A percentile compares a stretch with the other conserved stretches of the same genome.
These are phyloP conservation scores for Tetrapisispora pingtungensis DNA, from an alignment of 805 yeast genomes.

Conservation along the genomic window DNA sequence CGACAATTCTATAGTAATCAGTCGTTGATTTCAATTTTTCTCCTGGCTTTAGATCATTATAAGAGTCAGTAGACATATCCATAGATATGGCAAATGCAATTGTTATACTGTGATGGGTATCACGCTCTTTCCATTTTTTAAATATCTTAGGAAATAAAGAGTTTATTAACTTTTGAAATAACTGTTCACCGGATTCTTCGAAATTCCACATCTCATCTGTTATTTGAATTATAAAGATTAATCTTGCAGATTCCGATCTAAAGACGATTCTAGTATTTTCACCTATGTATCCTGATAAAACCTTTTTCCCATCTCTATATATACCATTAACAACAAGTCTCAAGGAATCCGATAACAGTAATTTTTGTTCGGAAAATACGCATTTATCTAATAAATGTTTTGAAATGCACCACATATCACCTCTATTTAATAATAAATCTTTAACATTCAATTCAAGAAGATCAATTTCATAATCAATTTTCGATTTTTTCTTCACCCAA, in stretches of 20 bases:
- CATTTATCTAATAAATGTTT: slow-evolving; percentile 52
- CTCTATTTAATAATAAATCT: slow-evolving; percentile 74
- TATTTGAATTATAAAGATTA: slow-evolving; percentile 76
- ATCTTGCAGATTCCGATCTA: slow-evolving; percentile 82
- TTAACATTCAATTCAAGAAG: slow-evolving; percentile 71
- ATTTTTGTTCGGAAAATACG: slow-evolving; percentile 53
- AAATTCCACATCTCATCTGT: slow-evolving; percentile 97
- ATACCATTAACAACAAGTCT: slow-evolving; percentile 56
- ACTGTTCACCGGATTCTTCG: slow-evolving; percentile 90
- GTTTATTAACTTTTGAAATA: slow-evolving; percentile 85
- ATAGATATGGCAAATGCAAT: slow-evolving; percentile 79
- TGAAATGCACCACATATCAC: slow-evolving; percentile 86
- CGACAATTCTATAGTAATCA: slow-evolving; percentile 88
- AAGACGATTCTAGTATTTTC: slow-evolving; percentile 68
- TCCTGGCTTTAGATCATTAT: slow-evolving; percentile 56
- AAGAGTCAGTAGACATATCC: slow-evolving; percentile 39
- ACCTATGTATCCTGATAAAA: slow-evolving; percentile 69
- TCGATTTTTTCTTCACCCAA: slow-evolving; percentile 39
- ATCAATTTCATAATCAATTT: slow-evolving; percentile 47
- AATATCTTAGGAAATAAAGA: slow-evolving; percentile 87
- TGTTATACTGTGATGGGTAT: slow-evolving; percentile 84
- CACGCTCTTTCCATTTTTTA: slow-evolving; percentile 75
- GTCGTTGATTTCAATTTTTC: slow-evolving; percentile 56
- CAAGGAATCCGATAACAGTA: slow-evolving; percentile 52
- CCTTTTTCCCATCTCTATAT: slow-evolving; percentile 53